These are phyloP conservation scores for Solanum sejunctum DNA, from an alignment of 257 asterid species.

Conservation along the genomic window DNA sequence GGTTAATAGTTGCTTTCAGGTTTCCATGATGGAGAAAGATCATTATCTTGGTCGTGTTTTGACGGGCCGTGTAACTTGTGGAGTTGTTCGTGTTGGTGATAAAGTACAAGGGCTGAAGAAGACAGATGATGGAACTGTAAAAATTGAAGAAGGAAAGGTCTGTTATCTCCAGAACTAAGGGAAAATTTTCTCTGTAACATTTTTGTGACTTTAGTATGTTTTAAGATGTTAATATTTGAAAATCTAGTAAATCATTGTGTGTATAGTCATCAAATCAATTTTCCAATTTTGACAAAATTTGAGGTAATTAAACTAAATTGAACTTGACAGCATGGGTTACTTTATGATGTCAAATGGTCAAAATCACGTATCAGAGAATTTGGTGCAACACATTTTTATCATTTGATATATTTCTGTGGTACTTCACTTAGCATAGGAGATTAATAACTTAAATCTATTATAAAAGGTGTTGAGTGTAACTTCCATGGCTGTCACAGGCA, in stretches of 20 bases:
- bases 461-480: background rate
- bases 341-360: background rate
- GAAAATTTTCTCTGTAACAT: background rate
- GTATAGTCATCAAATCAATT: background rate
- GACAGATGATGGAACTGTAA: constrained; percentile 59
- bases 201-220: background rate
- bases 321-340: background rate
- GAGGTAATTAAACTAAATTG: background rate
- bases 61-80: constrained; percentile 88
- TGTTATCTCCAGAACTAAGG: background rate
- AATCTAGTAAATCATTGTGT: background rate
- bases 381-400: background rate
- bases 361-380: background rate
- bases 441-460: background rate
- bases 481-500: background rate
- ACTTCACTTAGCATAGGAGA: background rate
- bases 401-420: background rate
- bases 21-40: constrained; percentile 98
- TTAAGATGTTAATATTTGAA: background rate
- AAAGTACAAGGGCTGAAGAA: constrained; percentile 77
- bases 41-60: constrained; percentile 86
- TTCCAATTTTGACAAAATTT: background rate
- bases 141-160: constrained; percentile 98
- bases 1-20: constrained; percentile 69
- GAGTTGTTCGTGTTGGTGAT: constrained; percentile 79